Percentiles rank a stretch among this genome's conserved stretches.
phyloP scores from a whole-genome alignment of 1,284 basidiomycete genomes.

The Singerocomus rubriflavus region DNA sequence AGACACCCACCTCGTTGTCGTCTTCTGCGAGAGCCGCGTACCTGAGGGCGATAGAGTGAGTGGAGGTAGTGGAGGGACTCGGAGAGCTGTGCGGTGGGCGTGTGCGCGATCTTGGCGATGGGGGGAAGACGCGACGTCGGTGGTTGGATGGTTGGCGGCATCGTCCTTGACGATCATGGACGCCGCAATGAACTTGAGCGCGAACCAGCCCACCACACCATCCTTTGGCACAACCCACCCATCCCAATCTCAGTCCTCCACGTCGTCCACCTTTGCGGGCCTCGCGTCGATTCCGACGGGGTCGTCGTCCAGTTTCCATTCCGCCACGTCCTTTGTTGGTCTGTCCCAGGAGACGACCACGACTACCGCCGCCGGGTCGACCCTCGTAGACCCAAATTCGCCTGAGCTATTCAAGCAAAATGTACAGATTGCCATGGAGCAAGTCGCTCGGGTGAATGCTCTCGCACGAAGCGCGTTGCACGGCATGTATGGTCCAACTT shows the following conservation, averaged over 20 bases:
- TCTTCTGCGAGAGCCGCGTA: conserved; percentile 31
- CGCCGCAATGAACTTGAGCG: conserved; percentile 10
- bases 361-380: conserved; percentile 3
- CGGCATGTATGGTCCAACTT: conserved; percentile 37
- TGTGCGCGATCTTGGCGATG: conserved; percentile 23
- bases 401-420: conserved; percentile 46
- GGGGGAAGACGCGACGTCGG: conserved; percentile 29
- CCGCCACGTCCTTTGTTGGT: conserved; percentile 14
- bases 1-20: not conserved
- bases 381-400: conserved; percentile 41
- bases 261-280: conserved; percentile 16
- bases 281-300: conserved; percentile 11
- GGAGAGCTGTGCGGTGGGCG: conserved; percentile 16
- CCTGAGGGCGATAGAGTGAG: conserved; percentile 35
- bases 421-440: conserved; percentile 39
- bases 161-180: not conserved
- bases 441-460: conserved; percentile 37
- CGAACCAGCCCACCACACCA: conserved; percentile 9
- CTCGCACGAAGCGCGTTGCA: conserved; percentile 38
- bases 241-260: conserved; percentile 22
- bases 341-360: conserved; percentile 29
- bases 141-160: conserved; percentile 6
- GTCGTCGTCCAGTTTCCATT: conserved; percentile 15
- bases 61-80: conserved; percentile 27
- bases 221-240: conserved; percentile 10